Evolutionary conservation across 345 rosid genomes (phyloP).

Genomic region (Passiflora organensis): DNA sequence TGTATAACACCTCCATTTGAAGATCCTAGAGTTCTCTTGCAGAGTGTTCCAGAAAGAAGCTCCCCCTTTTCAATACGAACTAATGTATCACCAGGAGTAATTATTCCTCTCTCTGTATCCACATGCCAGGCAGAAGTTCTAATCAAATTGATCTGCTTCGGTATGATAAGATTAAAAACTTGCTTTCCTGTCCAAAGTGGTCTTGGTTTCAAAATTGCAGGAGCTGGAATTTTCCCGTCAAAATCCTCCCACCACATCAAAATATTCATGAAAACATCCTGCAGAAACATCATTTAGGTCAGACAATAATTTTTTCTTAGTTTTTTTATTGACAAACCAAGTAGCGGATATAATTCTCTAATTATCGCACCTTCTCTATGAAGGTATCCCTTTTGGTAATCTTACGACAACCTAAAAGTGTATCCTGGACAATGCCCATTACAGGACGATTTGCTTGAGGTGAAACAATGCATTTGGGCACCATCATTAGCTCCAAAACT

Average conservation of each 20-base stretch:
- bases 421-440: conserved; percentile 98
- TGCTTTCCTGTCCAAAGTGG: conserved; percentile 99
- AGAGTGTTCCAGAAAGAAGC: conserved; percentile 84
- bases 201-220: conserved; percentile 85
- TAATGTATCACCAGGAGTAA: conserved; percentile 90
- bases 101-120: conserved; percentile 67
- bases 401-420: conserved; percentile 94
- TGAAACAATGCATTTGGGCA: conserved; percentile 94
- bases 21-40: conserved; percentile 95
- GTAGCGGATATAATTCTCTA: not conserved
- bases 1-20: conserved; percentile 92
- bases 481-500: conserved; percentile 98
- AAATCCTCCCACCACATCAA: conserved; percentile 99
- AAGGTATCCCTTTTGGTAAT: conserved; percentile 97
- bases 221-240: conserved; percentile 96
- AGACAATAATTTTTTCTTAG: not conserved
- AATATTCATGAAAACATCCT: conserved; percentile 97
- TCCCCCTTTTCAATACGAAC: conserved; percentile 94
- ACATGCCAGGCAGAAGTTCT: conserved; percentile 90
- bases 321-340: not conserved
- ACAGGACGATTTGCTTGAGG: conserved; percentile 98
- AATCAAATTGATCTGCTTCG: conserved; percentile 90
- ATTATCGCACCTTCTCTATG: conserved; percentile 80
- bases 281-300: conserved; percentile 11
- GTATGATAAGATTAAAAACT: conserved; percentile 93